Evolutionary conservation across 2,329 filamentous ascomycete genomes (phyloP).

Genomic region (Colletotrichum destructivum): DNA sequence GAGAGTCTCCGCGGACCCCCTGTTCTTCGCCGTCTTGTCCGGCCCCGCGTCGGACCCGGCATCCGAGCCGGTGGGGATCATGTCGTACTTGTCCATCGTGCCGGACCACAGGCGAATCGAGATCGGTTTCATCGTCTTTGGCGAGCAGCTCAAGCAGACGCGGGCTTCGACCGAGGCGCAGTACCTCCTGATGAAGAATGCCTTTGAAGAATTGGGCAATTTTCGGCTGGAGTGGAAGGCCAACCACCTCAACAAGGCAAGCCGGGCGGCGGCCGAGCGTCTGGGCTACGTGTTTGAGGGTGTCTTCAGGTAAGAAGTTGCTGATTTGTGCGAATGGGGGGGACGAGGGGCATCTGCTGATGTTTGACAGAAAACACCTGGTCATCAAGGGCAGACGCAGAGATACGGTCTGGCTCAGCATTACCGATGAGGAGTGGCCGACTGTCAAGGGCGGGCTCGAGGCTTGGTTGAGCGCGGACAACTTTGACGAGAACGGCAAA

Average conservation of each 20-base stretch:
- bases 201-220: conserved; percentile 69
- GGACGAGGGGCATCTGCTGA: neutral
- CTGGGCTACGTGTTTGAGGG: conserved; percentile 74
- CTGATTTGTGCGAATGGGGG: neutral
- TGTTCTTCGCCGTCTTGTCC: conserved; percentile 63
- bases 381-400: conserved; percentile 69
- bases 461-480: conserved; percentile 67
- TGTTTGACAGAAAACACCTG: conserved; percentile 66
- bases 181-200: conserved; percentile 68
- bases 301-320: conserved; percentile 60
- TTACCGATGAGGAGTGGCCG: conserved; percentile 73
- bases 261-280: conserved; percentile 67
- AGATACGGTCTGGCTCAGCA: conserved; percentile 74
- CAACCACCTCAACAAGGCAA: conserved; percentile 69
- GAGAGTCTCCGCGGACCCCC: conserved; percentile 51
- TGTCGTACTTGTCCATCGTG: conserved; percentile 63
- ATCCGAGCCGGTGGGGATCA: conserved; percentile 57
- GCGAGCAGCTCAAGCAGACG: conserved; percentile 65
- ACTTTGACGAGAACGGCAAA: conserved; percentile 69
- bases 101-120: conserved; percentile 67
- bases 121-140: conserved; percentile 70
- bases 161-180: conserved; percentile 70
- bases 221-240: conserved; percentile 77
- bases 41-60: conserved; percentile 43
- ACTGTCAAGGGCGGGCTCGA: conserved; percentile 62